Evolutionary conservation across 805 yeast genomes (phyloP), one percentile per base, ranked within the genome.

Genomic region (Candida yuanshanica): DNA sequence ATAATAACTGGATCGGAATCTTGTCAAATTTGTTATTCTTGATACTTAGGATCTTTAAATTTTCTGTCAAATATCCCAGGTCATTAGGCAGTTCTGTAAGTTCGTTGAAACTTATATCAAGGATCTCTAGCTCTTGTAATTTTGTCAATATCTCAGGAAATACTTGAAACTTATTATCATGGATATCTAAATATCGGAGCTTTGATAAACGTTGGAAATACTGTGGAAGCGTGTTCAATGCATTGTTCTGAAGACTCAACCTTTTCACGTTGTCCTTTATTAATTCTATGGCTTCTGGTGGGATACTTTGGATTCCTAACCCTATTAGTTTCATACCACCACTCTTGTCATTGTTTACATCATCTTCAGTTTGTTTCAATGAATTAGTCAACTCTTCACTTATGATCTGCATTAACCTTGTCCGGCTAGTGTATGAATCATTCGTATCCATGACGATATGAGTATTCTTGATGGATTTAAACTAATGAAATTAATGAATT

Each of bases 181-280:
- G 83, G 35, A 86, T 60, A 57, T 85, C 91, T 42, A 86, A 61
- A 47, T 79, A 81, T 41, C 75, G 66, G 39, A 84, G 60, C 34
- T 66, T 61, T 12, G 67, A 50, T 43, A 83, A 51, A 8, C 63
- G 56, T 6, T 59, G 46, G 52, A 82, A 69, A 36, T 64, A 67
- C 2, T 58, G 52, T 0, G 88, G 85, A 13, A 83, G 56, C 3
- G 59, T 55, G 0, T 60, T 47, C 12, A 83, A 54, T 22, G 61
- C 57, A 55, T 82, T 83, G 39, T 67, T 68, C 41, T 79, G 75
- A 17, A 83, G 53, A 2, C 79, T 72, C 9, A 83, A 61, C 50
- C 79, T 70, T 42, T 73, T 75, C 5, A 74, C 68, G 11, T 55
- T 49, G 20, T 59, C 61, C 26, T 36, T 54, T 32, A 75, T 49